These are phyloP conservation scores for Candida orba DNA, from an alignment of 805 yeast species.

Conservation along the genomic window DNA sequence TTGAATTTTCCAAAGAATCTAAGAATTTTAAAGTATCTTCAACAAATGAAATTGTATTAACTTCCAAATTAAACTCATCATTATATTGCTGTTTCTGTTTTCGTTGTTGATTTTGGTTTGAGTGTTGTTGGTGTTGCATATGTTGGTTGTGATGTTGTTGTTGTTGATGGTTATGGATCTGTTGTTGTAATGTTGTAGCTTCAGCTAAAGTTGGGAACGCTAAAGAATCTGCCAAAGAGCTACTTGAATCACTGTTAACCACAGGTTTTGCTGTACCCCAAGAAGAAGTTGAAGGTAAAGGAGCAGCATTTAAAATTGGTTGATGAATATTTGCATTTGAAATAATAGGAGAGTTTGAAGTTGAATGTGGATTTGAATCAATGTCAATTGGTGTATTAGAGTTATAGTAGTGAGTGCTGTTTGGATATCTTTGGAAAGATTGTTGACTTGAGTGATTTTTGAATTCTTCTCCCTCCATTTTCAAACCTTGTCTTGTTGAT, in stretches of 20 bases:
- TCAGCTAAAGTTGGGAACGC: slow-evolving; percentile 58
- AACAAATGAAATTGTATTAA: slow-evolving; percentile 38
- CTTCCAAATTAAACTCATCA: slow-evolving; percentile 32
- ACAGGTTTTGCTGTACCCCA: slow-evolving; percentile 46
- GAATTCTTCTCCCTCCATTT: slow-evolving; percentile 34
- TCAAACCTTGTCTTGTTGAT: slow-evolving; percentile 65
- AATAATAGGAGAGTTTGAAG: slow-evolving; percentile 9
- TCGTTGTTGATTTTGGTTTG: slow-evolving; percentile 17
- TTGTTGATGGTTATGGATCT: slow-evolving; percentile 23
- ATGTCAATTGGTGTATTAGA: not conserved
- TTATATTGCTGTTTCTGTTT: slow-evolving; percentile 23
- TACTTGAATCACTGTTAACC: slow-evolving; percentile 13
- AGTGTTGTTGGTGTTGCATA: slow-evolving; percentile 19
- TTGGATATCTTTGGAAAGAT: slow-evolving; percentile 18
- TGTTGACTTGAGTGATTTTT: slow-evolving; percentile 18
- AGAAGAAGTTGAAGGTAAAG: slow-evolving; percentile 65
- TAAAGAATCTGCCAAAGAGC: slow-evolving; percentile 38
- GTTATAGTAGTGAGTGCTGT: slow-evolving; percentile 7
- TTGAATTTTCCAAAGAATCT: slow-evolving; percentile 27
- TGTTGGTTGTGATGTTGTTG: slow-evolving; percentile 21
- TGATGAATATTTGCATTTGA: slow-evolving; percentile 10
- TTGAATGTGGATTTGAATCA: not conserved
- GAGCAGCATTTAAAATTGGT: slow-evolving; percentile 29
- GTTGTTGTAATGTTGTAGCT: slow-evolving; percentile 26
- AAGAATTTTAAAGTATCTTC: slow-evolving; percentile 40